A percentile compares a stretch with the other conserved stretches of the same genome.
Conservation (phyloP, 176 grass and related monocot genomes). For the Cocos nucifera region DNA sequence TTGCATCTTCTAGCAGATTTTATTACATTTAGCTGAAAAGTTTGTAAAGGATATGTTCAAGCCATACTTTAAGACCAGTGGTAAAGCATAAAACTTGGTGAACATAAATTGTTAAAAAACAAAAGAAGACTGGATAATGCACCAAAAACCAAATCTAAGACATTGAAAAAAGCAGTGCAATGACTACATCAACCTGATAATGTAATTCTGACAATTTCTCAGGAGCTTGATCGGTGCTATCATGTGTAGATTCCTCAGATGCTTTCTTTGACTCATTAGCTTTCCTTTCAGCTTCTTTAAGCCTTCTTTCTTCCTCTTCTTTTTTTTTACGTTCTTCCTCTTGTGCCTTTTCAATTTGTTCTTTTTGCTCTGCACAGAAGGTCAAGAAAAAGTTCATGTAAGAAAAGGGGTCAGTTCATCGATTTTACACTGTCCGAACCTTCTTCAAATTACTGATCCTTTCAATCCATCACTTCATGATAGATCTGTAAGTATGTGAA, state of each 20-base stretch:
- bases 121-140: too few species aligned
- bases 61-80: too few species aligned
- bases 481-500: too few species aligned
- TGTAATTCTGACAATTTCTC: constrained; percentile 31
- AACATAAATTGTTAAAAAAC: too few species aligned
- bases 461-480: too few species aligned
- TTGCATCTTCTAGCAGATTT: too few species aligned
- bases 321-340: constrained; percentile 72
- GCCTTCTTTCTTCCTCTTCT: constrained; percentile 85
- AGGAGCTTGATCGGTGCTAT: constrained; percentile 27
- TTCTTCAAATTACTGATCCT: too few species aligned
- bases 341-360: constrained; percentile 80
- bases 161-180: constrained; percentile 7
- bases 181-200: constrained; percentile 41
- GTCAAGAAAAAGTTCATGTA: neutral
- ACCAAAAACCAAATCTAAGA: neutral
- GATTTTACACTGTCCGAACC: too few species aligned
- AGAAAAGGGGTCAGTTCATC: too few species aligned
- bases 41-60: too few species aligned
- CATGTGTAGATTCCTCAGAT: constrained; percentile 32
- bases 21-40: too few species aligned
- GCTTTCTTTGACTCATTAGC: constrained; percentile 32
- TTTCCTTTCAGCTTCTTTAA: constrained; percentile 68
- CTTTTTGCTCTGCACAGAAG: constrained; percentile 71
- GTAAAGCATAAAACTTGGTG: too few species aligned